A percentile compares a stretch with the other conserved stretches of the same genome.
Evolutionary conservation across 768 basidiomycete species (phyloP).

Genomic region (Boletus edulis): DNA sequence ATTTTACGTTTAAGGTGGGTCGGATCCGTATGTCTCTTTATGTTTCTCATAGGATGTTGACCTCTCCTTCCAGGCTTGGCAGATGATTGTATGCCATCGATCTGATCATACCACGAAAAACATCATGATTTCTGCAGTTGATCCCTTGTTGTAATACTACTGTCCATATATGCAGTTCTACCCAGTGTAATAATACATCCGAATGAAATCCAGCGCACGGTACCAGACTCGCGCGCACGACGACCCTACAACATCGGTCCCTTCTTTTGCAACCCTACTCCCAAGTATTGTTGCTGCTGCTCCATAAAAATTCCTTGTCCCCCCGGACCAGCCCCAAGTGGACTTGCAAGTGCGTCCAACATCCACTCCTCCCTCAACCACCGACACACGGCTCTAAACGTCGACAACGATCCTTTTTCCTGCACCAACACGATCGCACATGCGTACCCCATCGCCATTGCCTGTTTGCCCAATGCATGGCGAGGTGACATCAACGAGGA

Average conservation of each 20-base stretch:
- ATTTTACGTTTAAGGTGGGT: no score
- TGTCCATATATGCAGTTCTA: no score
- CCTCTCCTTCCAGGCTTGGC: no score
- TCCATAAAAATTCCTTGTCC: conserved; percentile 42
- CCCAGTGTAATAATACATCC: neutral
- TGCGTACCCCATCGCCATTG: conserved; percentile 34
- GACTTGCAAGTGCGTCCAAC: conserved; percentile 35
- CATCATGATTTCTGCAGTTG: no score
- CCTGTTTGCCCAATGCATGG: conserved; percentile 26
- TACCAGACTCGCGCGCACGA: conserved; percentile 6
- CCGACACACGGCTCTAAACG: conserved; percentile 77
- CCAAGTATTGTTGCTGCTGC: conserved; percentile 24
- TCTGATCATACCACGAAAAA: no score
- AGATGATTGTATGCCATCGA: no score
- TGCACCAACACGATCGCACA: conserved; percentile 77
- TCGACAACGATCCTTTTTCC: conserved; percentile 89
- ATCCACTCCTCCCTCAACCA: conserved; percentile 70
- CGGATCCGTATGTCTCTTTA: no score
- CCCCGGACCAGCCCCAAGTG: conserved; percentile 20
- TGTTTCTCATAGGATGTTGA: no score
- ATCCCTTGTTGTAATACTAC: no score
- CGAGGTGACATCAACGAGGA: conserved; percentile 27
- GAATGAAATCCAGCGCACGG: neutral
- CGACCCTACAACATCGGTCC: conserved; percentile 25
- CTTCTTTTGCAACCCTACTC: conserved; percentile 18